phyloP scores from a whole-genome alignment of 208 protist genomes.

The Crithidia bombi region DNA sequence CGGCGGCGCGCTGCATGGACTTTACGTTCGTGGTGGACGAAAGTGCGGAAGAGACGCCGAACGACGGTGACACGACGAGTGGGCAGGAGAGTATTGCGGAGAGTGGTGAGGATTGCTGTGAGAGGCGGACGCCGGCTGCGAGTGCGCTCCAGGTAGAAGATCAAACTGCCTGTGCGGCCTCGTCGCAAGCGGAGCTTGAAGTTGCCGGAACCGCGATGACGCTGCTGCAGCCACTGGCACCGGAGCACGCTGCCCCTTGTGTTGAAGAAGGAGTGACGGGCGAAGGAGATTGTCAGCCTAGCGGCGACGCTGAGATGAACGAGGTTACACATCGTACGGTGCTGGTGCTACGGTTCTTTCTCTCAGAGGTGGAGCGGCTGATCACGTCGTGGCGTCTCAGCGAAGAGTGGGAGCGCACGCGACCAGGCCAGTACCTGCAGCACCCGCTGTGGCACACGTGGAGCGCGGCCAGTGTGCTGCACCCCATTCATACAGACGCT shows the following conservation, averaged over 20 bases:
- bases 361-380: slow-evolving; percentile 52
- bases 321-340: slow-evolving; percentile 7
- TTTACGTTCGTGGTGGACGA: slow-evolving; percentile 24
- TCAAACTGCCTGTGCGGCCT: too few species aligned
- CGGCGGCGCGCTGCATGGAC: slow-evolving; percentile 34
- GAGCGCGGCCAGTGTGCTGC: slow-evolving; percentile 22
- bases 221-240: neutral
- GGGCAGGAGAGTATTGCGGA: neutral
- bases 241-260: too few species aligned
- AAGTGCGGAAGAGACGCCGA: neutral
- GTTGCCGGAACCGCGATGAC: slow-evolving; percentile 3
- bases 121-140: neutral
- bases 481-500: slow-evolving; percentile 29
- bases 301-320: neutral
- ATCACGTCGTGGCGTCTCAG: slow-evolving; percentile 58
- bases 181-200: neutral
- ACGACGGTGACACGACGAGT: neutral
- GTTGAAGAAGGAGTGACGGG: neutral
- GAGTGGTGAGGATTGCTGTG: neutral
- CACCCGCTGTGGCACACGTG: slow-evolving; percentile 47
- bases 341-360: slow-evolving; percentile 43
- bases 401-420: slow-evolving; percentile 40
- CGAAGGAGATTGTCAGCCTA: too few species aligned
- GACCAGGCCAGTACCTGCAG: slow-evolving; percentile 35
- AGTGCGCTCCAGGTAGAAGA: neutral